Evolutionary conservation across 2,329 filamentous ascomycete species (phyloP).

Genomic region (Aspergillus sp.): DNA sequence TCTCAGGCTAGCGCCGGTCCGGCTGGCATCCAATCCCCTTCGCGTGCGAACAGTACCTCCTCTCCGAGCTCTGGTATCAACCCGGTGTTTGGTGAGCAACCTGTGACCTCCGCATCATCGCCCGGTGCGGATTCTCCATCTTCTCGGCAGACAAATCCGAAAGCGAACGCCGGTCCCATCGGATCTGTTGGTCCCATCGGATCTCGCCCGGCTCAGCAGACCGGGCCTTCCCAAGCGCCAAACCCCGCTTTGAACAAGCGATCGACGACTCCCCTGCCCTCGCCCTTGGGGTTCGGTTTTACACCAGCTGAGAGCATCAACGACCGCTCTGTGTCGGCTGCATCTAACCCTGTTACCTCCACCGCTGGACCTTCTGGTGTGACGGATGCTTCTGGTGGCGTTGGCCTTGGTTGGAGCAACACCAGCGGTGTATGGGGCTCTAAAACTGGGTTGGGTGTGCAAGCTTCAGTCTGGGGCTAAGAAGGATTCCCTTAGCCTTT

Average conservation of each 20-base stretch:
- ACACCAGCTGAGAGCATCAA: slow-evolving; percentile 54
- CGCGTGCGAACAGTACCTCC: slow-evolving; percentile 78
- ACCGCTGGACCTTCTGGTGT: slow-evolving; percentile 34
- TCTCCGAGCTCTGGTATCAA: slow-evolving; percentile 61
- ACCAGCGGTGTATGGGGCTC: slow-evolving; percentile 83
- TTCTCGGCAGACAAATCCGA: slow-evolving; percentile 60
- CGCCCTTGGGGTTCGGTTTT: slow-evolving; percentile 77
- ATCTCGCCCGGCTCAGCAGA: slow-evolving; percentile 71
- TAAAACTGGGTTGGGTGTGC: slow-evolving; percentile 77
- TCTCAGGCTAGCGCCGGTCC: slow-evolving; percentile 45
- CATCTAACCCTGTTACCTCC: slow-evolving; percentile 58
- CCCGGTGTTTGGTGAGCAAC: slow-evolving; percentile 61
- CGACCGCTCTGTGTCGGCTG: slow-evolving; percentile 57
- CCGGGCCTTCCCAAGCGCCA: slow-evolving; percentile 45
- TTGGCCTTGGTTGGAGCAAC: slow-evolving; percentile 70
- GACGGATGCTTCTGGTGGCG: slow-evolving; percentile 45
- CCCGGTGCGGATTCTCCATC: slow-evolving; percentile 73
- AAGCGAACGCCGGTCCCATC: slow-evolving; percentile 51
- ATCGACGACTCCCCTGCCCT: slow-evolving; percentile 86
- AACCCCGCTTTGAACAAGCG: slow-evolving; percentile 72
- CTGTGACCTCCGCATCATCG: slow-evolving; percentile 80
- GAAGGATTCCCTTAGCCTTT: background rate
- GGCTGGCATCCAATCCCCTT: slow-evolving; percentile 53
- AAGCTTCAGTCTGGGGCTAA: slow-evolving; percentile 93
- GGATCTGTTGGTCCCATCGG: slow-evolving; percentile 86